A percentile compares a stretch with the other conserved stretches of the same genome.
Conservation (phyloP, 345 rosid genomes). For the Citrus trifoliata region DNA sequence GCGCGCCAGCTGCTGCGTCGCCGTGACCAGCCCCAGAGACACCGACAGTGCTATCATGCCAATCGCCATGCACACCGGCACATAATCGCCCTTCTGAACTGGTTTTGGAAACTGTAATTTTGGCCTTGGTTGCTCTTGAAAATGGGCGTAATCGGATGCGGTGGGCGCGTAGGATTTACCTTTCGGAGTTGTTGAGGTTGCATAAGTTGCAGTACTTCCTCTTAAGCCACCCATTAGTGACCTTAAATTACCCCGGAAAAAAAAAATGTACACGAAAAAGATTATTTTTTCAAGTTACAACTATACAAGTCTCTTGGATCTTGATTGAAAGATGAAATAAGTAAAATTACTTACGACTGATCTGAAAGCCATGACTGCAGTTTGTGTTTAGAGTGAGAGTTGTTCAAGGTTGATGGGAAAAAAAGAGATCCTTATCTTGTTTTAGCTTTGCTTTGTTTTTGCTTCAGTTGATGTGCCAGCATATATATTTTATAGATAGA, state of each 20-base stretch:
- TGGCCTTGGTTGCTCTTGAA: background rate
- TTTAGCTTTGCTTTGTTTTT: background rate
- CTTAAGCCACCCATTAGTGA: conserved; percentile 25
- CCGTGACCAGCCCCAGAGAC: conserved; percentile 54
- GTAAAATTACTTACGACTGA: conserved; percentile 31
- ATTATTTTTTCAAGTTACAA: background rate
- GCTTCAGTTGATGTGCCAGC: no score
- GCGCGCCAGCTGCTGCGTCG: conserved; percentile 50
- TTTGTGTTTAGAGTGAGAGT: background rate
- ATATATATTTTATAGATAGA: background rate
- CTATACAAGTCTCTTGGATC: background rate
- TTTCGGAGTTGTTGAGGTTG: conserved; percentile 36
- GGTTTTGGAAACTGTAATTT: background rate
- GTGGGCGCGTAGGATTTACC: conserved; percentile 34
- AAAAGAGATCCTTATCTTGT: background rate
- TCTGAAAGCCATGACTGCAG: conserved; percentile 32
- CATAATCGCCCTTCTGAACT: conserved; percentile 33
- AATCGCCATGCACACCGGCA: conserved; percentile 39
- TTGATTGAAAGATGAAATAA: no score
- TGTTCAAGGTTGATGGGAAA: background rate
- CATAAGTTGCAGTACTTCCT: conserved; percentile 25
- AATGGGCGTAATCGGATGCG: conserved; percentile 5
- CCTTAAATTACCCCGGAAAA: conserved; percentile 40
- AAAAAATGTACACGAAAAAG: background rate
- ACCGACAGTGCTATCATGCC: conserved; percentile 48